phyloP scores from a whole-genome alignment of 2,329 filamentous ascomycete genomes.

The Stemphylium beticola region DNA sequence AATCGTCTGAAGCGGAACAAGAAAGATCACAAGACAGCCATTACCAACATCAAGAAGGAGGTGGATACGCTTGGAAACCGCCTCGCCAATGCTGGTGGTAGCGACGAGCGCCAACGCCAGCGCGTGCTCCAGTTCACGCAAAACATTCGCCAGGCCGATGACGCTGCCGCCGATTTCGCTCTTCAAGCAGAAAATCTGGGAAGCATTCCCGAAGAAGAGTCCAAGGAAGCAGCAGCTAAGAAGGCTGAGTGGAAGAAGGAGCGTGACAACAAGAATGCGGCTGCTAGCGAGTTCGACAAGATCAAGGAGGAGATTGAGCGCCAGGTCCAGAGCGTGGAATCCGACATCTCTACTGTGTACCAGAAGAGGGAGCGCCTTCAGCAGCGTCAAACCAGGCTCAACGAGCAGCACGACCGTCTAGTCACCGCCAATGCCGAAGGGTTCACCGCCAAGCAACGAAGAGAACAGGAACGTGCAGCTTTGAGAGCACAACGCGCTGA shows the following conservation, averaged over 20 bases:
- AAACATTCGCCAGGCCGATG: constrained; percentile 73
- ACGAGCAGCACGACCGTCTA: constrained; percentile 74
- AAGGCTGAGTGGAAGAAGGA: constrained; percentile 65
- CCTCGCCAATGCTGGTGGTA: constrained; percentile 70
- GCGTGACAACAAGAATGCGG: constrained; percentile 57
- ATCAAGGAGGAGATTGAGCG: constrained; percentile 68
- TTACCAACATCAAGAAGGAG: constrained; percentile 73
- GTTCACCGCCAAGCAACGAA: constrained; percentile 64
- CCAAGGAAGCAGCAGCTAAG: constrained; percentile 62
- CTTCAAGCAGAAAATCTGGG: constrained; percentile 69
- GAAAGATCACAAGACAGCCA: constrained; percentile 75
- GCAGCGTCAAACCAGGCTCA: constrained; percentile 73
- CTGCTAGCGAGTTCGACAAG: constrained; percentile 64
- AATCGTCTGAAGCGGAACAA: constrained; percentile 72
- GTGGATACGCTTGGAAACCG: constrained; percentile 72
- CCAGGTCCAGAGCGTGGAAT: constrained; percentile 66
- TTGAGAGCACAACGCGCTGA: constrained; percentile 43
- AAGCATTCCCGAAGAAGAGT: constrained; percentile 67
- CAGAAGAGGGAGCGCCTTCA: constrained; percentile 76
- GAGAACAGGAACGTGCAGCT: constrained; percentile 49
- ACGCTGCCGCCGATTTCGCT: constrained; percentile 63
- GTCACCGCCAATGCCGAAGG: constrained; percentile 71
- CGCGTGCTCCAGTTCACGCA: constrained; percentile 77
- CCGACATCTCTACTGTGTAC: constrained; percentile 68
- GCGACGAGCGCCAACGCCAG: constrained; percentile 77